phyloP scores from a whole-genome alignment of 1,284 basidiomycete species.

The Fistulinella staudtii region DNA sequence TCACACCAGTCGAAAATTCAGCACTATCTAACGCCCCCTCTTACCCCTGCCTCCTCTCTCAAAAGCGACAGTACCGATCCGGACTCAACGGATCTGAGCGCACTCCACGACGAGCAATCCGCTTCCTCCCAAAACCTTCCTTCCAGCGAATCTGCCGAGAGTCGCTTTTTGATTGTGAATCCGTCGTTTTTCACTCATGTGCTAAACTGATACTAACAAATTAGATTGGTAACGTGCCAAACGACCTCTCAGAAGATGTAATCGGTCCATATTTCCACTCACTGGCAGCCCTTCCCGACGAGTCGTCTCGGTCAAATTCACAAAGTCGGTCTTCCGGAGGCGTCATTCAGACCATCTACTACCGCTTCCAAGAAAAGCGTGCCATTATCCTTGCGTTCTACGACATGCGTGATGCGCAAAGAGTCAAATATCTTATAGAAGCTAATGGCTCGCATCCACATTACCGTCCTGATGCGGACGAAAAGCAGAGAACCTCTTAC shows the following conservation, averaged over 20 bases:
- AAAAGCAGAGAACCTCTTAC: slow-evolving; percentile 19
- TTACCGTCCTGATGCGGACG: slow-evolving; percentile 21
- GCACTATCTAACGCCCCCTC: slow-evolving; percentile 50
- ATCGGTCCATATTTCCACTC: slow-evolving; percentile 32
- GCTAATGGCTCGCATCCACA: slow-evolving; percentile 26
- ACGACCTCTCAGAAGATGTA: slow-evolving; percentile 34
- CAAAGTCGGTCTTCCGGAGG: slow-evolving; percentile 12
- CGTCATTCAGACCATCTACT: slow-evolving; percentile 50
- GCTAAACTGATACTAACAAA: slow-evolving; percentile 13
- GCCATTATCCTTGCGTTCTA: slow-evolving; percentile 59
- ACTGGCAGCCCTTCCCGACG: slow-evolving; percentile 17
- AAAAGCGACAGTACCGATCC: slow-evolving; percentile 38
- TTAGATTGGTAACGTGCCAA: slow-evolving; percentile 34
- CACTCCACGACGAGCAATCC: slow-evolving; percentile 8
- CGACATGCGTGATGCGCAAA: slow-evolving; percentile 53
- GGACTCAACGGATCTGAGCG: slow-evolving; percentile 24
- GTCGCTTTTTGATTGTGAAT: slow-evolving; percentile 45
- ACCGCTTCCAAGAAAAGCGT: slow-evolving; percentile 45
- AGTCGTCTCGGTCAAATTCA: slow-evolving; percentile 6
- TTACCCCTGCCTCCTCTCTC: slow-evolving; percentile 51
- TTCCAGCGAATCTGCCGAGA: slow-evolving; percentile 24
- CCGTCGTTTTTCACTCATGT: neutral
- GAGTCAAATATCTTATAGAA: slow-evolving; percentile 41
- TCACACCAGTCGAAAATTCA: slow-evolving; percentile 30
- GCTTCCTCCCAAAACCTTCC: slow-evolving; percentile 4